Conservation (phyloP, 2,329 filamentous ascomycete genomes). For the Penicillium frequentans region DNA sequence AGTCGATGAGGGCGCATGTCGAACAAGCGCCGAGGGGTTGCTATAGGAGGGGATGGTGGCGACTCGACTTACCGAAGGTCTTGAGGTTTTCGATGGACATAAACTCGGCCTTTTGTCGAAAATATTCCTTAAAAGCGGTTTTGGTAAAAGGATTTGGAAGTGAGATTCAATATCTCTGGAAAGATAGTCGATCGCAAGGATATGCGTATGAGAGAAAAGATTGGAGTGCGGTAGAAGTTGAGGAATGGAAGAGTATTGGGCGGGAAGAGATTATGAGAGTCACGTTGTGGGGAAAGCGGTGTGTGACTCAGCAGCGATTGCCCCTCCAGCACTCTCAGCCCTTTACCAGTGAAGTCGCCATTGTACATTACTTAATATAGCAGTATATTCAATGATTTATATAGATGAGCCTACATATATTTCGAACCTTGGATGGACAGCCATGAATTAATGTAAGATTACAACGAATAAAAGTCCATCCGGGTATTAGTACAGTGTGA, state of each 20-base stretch:
- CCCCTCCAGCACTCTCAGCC: background rate
- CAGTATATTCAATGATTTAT: background rate
- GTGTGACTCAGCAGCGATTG: slow-evolving; percentile 31
- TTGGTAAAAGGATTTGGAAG: slow-evolving; percentile 29
- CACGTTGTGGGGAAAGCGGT: slow-evolving; percentile 36
- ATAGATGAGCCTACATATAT: background rate
- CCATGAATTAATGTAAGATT: slow-evolving; percentile 1
- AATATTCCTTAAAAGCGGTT: slow-evolving; percentile 44
- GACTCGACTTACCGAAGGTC: slow-evolving; percentile 73
- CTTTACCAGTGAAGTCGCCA: background rate
- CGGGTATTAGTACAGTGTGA: slow-evolving; percentile 14
- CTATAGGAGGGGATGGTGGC: slow-evolving; percentile 27
- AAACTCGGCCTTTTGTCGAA: slow-evolving; percentile 75
- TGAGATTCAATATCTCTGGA: slow-evolving; percentile 36
- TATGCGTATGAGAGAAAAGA: slow-evolving; percentile 16
- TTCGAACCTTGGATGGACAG: background rate
- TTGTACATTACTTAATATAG: background rate
- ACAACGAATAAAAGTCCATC: slow-evolving; percentile 5
- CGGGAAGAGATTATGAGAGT: slow-evolving; percentile 40
- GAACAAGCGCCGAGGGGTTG: background rate
- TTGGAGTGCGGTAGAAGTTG: slow-evolving; percentile 22
- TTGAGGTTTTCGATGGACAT: slow-evolving; percentile 99
- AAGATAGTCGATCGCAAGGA: slow-evolving; percentile 23
- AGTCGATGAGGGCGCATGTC: background rate
- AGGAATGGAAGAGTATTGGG: slow-evolving; percentile 29